Conservation (phyloP, 1,284 basidiomycete genomes). For the Golubevia pallescens region DNA sequence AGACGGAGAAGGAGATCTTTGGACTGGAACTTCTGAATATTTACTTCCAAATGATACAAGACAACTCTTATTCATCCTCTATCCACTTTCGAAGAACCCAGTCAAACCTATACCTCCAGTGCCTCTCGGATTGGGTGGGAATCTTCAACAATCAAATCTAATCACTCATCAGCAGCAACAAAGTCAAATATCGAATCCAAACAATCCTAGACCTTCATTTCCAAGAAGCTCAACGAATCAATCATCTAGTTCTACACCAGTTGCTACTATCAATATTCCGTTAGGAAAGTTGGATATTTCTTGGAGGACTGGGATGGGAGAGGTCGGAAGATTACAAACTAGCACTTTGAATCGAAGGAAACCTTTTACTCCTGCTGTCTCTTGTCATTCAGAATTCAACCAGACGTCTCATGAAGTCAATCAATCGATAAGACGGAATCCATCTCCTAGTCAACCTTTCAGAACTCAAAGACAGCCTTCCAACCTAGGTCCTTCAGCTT, state of each 20-base stretch:
- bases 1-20: conserved; percentile 14
- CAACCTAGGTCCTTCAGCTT: background rate
- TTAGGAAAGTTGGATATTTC: conserved; percentile 30
- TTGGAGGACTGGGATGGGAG: conserved; percentile 35
- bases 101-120: background rate
- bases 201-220: background rate
- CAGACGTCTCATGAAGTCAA: background rate
- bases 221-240: background rate
- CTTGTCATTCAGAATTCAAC: background rate
- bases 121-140: background rate
- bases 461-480: background rate
- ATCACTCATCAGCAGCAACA: too few species aligned
- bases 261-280: conserved; percentile 12
- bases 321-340: conserved; percentile 34
- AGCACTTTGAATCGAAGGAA: background rate
- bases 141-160: background rate
- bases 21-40: conserved; percentile 15
- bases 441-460: too few species aligned
- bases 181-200: background rate
- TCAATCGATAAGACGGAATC: background rate
- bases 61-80: conserved; percentile 31
- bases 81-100: background rate
- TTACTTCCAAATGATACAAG: conserved; percentile 26
- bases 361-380: background rate
- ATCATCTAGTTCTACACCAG: too few species aligned